Evolutionary conservation across 805 yeast genomes (phyloP), one percentile per base, ranked within the genome.

Genomic region (Ogataea dorogensis): DNA sequence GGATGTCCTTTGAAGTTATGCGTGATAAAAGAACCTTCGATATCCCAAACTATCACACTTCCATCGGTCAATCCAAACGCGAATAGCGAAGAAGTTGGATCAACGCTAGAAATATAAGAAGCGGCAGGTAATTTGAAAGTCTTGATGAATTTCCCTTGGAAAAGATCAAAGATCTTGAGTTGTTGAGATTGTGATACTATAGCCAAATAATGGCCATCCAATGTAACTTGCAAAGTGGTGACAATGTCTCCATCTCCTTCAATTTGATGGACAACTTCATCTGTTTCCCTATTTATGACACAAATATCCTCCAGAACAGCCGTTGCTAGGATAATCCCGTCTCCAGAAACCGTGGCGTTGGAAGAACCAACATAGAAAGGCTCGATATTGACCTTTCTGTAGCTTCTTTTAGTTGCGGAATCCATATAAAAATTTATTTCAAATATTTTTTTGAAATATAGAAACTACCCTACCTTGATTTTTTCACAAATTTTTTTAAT

Each of bases 11-110:
- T 83, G 39, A 93, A 71, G 10, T 86, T 79, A 61, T 93, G 98
- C 0, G 98, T 93, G 3, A 83, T 76, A 47, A 73, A 86, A 1
- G 93, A 89, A 22, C 88, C 88, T 46, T 79, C 89, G 23, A 93
- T 72, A 59, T 93, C 99, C 82, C 95, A 88, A 1, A 93, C 94
- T 28, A 86, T 79, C 12, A 89, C 83, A 26, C 79, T 74, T 31
- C 98, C 98, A 60, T 93, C 98, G 1, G 97, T 84, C 30, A 95
- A 88, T 24, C 99, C 99, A 54, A 93, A 80, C 13, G 96, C 95
- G 53, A 89, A 76, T 23, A 93, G 67, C 3, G 95, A 79, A 2
- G 95, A 81, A 0, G 97, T 86, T 3, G 74, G 57, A 59, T 93
- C 98, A 15, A 75, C 76, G 8, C 82, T 69, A 28, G 87, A 72